Conservation (phyloP, 1,139 yeast species). For the Scheffersomyces insectosa region DNA sequence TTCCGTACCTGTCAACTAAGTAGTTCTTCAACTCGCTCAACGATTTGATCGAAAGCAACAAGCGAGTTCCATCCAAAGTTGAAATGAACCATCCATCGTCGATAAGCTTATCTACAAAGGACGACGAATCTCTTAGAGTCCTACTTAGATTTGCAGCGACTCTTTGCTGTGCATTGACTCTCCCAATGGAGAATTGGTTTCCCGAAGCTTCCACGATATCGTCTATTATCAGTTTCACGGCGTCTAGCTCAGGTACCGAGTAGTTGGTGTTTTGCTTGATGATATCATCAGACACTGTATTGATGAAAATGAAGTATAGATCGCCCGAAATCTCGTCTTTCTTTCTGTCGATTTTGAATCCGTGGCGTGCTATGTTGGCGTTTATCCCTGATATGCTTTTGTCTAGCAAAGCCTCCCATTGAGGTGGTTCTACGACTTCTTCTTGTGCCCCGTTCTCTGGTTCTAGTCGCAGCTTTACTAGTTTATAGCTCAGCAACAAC, state of each 20-base stretch:
- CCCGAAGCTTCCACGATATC: constrained; percentile 34
- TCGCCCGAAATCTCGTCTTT: constrained; percentile 38
- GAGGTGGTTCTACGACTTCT: constrained; percentile 4
- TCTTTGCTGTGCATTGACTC: constrained; percentile 29
- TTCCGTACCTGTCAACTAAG: constrained; percentile 45
- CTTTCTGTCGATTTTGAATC: constrained; percentile 45
- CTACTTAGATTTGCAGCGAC: constrained; percentile 24
- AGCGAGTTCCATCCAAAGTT: constrained; percentile 22
- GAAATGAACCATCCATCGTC: constrained; percentile 55
- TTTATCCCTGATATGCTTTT: constrained; percentile 40
- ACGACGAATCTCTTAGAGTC: constrained; percentile 32
- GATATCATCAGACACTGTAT: constrained; percentile 40
- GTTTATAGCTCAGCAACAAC: constrained; percentile 6
- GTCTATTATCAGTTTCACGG: constrained; percentile 51
- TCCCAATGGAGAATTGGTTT: constrained; percentile 28
- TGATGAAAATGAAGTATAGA: constrained; percentile 41
- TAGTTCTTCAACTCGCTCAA: constrained; percentile 50
- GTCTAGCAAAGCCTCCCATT: constrained; percentile 13
- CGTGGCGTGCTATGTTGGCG: constrained; percentile 35
- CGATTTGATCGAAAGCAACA: constrained; percentile 42
- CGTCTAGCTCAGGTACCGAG: constrained; percentile 48
- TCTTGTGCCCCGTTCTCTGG: constrained; percentile 4
- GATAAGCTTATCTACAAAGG: constrained; percentile 39
- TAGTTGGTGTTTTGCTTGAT: constrained; percentile 44
- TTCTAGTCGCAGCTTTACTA: constrained; percentile 7